Percentiles rank a stretch among this genome's conserved stretches.
Evolutionary conservation across 2,329 filamentous ascomycete genomes (phyloP).

Genomic region (Diaporthe nobilis): DNA sequence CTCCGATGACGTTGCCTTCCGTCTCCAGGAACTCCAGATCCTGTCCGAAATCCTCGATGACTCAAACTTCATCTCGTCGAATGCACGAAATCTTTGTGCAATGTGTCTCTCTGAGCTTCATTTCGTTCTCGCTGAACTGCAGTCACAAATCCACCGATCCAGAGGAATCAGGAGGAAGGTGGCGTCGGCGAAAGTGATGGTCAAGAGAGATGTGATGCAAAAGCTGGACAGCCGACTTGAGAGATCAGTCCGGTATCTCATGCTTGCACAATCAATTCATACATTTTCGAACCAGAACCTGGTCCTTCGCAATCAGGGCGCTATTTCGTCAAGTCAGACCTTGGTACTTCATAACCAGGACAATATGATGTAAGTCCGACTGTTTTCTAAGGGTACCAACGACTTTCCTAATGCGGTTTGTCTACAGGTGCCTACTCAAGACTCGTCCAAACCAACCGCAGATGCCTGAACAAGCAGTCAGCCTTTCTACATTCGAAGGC

Average conservation of each 20-base stretch:
- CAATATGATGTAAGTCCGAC: background rate
- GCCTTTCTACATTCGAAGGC: background rate
- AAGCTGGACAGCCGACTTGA: background rate
- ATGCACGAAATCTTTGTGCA: background rate
- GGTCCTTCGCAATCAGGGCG: background rate
- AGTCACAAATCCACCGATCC: background rate
- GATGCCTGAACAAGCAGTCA: background rate
- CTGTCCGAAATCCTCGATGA: background rate
- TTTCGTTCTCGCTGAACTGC: background rate
- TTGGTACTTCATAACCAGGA: background rate
- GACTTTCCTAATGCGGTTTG: background rate
- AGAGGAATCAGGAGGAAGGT: background rate
- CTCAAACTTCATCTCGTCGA: background rate
- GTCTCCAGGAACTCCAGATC: background rate
- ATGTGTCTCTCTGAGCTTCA: background rate
- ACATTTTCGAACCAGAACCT: background rate
- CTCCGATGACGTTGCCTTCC: background rate
- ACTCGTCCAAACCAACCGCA: background rate
- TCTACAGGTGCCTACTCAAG: background rate
- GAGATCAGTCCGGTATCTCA: background rate
- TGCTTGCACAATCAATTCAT: background rate
- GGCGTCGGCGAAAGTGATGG: background rate
- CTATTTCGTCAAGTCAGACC: too few species aligned
- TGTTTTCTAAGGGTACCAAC: accelerated
- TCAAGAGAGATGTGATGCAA: background rate